phyloP scores from a whole-genome alignment of 768 basidiomycete species.

The Candolleomyces aberdarensis region DNA sequence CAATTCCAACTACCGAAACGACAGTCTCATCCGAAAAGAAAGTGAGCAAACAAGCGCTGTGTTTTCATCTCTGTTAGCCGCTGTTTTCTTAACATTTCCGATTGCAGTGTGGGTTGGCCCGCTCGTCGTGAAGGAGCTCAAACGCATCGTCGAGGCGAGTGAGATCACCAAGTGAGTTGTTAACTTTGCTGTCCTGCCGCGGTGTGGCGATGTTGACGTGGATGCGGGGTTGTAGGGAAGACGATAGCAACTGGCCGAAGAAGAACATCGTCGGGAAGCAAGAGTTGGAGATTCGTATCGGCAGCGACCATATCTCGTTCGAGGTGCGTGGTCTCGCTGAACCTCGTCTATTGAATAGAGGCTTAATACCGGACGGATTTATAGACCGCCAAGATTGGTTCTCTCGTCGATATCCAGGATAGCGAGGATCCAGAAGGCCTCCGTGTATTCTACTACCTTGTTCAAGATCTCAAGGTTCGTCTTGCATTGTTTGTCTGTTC shows the following conservation, averaged over 20 bases:
- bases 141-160: conserved; percentile 87
- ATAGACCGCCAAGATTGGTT: conserved; percentile 97
- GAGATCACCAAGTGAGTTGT: conserved; percentile 86
- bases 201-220: background rate
- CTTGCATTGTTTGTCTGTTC: background rate
- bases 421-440: conserved; percentile 97
- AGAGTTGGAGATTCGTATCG: conserved; percentile 92
- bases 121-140: conserved; percentile 89
- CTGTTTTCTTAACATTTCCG: background rate
- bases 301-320: conserved; percentile 94
- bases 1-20: conserved; percentile 99
- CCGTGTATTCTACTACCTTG: conserved; percentile 96
- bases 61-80: background rate
- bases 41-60: conserved; percentile 51
- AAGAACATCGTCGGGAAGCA: conserved; percentile 99
- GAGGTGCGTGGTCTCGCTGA: conserved; percentile 55
- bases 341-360: too few species aligned
- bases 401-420: conserved; percentile 94
- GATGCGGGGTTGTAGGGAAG: conserved; percentile 63
- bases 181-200: background rate
- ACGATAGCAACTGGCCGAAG: conserved; percentile 98
- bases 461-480: conserved; percentile 92
- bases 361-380: background rate
- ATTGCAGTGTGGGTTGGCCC: conserved; percentile 89
- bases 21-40: conserved; percentile 97